Percentiles rank a stretch among this genome's conserved stretches.
Evolutionary conservation across 352 stramenopile genomes (phyloP).

Genomic region (Pythium inflatum): DNA sequence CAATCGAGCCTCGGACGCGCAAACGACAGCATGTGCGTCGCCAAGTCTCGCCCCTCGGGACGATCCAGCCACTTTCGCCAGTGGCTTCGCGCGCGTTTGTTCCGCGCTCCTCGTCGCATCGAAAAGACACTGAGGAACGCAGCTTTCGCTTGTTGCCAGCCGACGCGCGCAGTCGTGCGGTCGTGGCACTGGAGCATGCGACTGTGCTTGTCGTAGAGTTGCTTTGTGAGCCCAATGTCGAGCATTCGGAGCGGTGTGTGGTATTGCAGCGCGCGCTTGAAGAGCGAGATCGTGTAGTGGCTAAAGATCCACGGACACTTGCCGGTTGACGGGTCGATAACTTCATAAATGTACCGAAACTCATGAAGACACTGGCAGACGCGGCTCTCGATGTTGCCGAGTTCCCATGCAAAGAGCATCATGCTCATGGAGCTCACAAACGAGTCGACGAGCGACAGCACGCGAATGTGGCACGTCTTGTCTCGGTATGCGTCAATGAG

Average conservation of each 20-base stretch:
- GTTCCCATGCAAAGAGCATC: not conserved
- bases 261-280: not conserved
- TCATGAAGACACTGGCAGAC: not conserved
- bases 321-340: not conserved
- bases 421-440: not conserved
- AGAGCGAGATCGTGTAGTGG: not conserved
- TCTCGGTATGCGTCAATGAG: not conserved
- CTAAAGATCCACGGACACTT: not conserved
- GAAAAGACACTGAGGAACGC: not conserved
- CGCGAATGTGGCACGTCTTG: not conserved
- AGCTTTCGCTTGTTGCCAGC: not conserved
- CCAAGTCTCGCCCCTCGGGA: no score
- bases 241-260: not conserved
- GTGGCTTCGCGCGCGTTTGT: not conserved
- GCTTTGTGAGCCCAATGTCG: not conserved
- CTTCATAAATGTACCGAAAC: conserved; percentile 5
- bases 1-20: not conserved
- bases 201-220: not conserved
- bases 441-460: not conserved
- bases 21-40: not conserved
- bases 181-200: not conserved
- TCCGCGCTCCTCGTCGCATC: no score
- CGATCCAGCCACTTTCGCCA: not conserved
- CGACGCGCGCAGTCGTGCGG: not conserved
- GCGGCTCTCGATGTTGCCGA: not conserved